Base-by-base conservation (phyloP, 2,329 filamentous ascomycete species). In the Penicillium italicum region DNA sequence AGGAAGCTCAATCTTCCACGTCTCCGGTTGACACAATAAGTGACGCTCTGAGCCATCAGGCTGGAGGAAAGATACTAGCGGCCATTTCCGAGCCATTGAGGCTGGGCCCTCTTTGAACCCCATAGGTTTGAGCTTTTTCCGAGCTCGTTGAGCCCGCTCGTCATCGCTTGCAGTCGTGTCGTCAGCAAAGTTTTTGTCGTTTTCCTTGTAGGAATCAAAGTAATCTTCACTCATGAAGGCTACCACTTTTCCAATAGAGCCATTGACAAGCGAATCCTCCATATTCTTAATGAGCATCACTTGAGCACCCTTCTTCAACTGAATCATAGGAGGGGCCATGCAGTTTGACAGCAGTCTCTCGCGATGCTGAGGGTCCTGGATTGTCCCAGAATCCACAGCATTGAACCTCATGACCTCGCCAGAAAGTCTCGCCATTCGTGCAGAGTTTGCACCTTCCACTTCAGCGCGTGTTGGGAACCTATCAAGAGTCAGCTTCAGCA, bases 201-300 rank as follows among this genome's bases (percentile, higher is more conserved):
- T 79, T 22, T 80, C 75, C 28, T 79, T 77, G 66, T 85, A 85
- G 41, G 78, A 71, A 49, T 82, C 82, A 61, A 86, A 88, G 28
- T 79, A 82, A 41, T 78, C 76, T 62, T 88, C 84, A 50, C 80
- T 84, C 87, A 91, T 92, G 73, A 96, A 96, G 6, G 82, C 85
- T 12, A 87, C 81, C 5, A 99, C 88, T 58, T 89, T 92, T 24
- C 94, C 94, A 10, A 99, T 80, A 0, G 93, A 96, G 5, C 94
- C 94, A 69, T 99, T 99, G 63, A 97, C 94, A 0, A 99, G 81
- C 0, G 85, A 87, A 37, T 96, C 91, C 68, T 99, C 94, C 76
- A 97, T 87, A 66, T 99, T 99, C 74, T 99, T 99, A 80, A 99
- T 97, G n/a, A 99, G 79, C 94, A 99, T 99, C 42, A 99, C 95